Base-by-base conservation (phyloP, 2,329 filamentous ascomycete genomes). In the Cladosporium austrohemisphaericum region DNA sequence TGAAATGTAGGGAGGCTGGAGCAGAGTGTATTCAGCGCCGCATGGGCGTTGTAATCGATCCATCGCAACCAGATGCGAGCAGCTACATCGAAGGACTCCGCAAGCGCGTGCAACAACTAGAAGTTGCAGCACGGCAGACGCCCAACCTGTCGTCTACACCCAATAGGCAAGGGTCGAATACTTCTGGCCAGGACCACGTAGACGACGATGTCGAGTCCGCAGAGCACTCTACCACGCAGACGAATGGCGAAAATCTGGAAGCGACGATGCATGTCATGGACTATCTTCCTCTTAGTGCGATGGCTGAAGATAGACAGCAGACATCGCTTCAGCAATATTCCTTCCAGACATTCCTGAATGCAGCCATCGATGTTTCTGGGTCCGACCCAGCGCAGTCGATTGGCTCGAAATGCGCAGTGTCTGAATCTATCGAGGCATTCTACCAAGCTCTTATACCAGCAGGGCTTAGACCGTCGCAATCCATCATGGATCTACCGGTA, bases 271-370 rank as follows among this genome's bases (percentile, higher is more conserved):
- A 35, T 35, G 32, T 18, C 22, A 45, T 45, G 41, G 22, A 28
- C 8, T 45, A 45, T 18, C 29, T 45, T 8, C 41, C 41, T 10
- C 22, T 45, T 19, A 45, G 41, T 22, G 41, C 41, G 9, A 45
- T 45, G 41, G 41, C 41, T 7, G 41, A 45, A 14, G 41, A 45
- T 31, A 19, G 41, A 26, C 41, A 45, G 22, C 41, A 45, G 8
- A 35, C 25, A 35, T 45, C 41, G n/a, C 40, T 18, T 31, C 41
- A 35, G 16, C 41, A 45, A 23, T 45, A 45, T 14, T 45, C 41
- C 2, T 45, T 45, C 28, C 22, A 45, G 29, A 45, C 41, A 11
- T 45, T 45, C 31, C 23, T 45, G n/a, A 36, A 32, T 16, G 41
- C 41, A 5, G 41, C 41, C 31, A 28, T 22, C 20, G n/a, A 14